These are phyloP conservation scores for Apophysomyces sp. DNA, from an alignment of 371 early-diverging fungal genomes.

Conservation along the genomic window DNA sequence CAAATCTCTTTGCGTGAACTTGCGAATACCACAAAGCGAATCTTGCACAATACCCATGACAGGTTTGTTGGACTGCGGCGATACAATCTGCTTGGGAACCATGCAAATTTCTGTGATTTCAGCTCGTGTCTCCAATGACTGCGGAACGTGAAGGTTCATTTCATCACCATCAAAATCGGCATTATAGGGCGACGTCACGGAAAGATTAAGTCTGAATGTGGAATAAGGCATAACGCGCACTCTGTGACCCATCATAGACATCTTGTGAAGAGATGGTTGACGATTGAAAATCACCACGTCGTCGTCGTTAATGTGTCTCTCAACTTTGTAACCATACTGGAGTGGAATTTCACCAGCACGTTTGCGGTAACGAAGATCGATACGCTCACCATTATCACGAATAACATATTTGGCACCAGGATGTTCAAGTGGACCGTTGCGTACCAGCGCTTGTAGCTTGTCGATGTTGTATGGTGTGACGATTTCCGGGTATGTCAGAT, in stretches of 20 bases:
- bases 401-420: slow-evolving; percentile 99
- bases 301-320: slow-evolving; percentile 96
- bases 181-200: slow-evolving; percentile 99
- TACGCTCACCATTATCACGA: slow-evolving; percentile 95
- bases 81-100: slow-evolving; percentile 98
- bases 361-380: slow-evolving; percentile 93
- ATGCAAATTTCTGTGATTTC: slow-evolving; percentile 97
- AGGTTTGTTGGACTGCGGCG: slow-evolving; percentile 98
- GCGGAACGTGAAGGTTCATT: slow-evolving; percentile 99
- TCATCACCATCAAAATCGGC: slow-evolving; percentile 99
- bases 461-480: slow-evolving; percentile 99
- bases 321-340: slow-evolving; percentile 94
- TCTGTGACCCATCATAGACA: slow-evolving; percentile 99
- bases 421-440: slow-evolving; percentile 95
- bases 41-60: slow-evolving; percentile 99
- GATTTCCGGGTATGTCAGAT: slow-evolving; percentile 98
- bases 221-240: slow-evolving; percentile 99
- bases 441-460: slow-evolving; percentile 85
- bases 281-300: slow-evolving; percentile 99
- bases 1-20: slow-evolving; percentile 95
- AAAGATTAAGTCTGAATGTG: slow-evolving; percentile 98
- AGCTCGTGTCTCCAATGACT: slow-evolving; percentile 92
- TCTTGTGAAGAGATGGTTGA: slow-evolving; percentile 99
- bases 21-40: slow-evolving; percentile 95
- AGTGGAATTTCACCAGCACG: slow-evolving; percentile 89